These are phyloP conservation scores for Actinomortierella wolfii DNA, from an alignment of 371 early-diverging fungal species.

Conservation along the genomic window DNA sequence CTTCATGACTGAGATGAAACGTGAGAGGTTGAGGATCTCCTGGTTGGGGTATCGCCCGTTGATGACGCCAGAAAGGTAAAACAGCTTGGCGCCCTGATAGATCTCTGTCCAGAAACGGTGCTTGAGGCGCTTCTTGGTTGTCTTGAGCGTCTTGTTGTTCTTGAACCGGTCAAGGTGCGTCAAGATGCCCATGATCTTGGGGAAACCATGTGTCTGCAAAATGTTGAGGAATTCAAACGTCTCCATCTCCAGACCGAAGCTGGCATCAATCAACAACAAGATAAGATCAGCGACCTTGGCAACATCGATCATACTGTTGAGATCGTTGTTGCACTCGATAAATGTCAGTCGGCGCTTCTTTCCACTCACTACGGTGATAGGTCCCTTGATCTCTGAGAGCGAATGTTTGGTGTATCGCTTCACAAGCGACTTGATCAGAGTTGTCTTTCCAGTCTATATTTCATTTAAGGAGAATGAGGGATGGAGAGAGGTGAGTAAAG, in stretches of 20 bases:
- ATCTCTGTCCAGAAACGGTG: slow-evolving; percentile 99
- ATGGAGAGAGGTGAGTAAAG: background rate
- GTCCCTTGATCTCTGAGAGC: slow-evolving; percentile 90
- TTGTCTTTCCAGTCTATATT: slow-evolving; percentile 88
- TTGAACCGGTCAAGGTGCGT: slow-evolving; percentile 95
- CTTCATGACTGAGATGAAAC: slow-evolving; percentile 98
- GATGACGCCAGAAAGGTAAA: slow-evolving; percentile 94
- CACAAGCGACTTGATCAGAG: slow-evolving; percentile 93
- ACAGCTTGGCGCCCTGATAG: slow-evolving; percentile 96
- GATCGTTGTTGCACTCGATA: slow-evolving; percentile 95
- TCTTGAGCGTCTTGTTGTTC: slow-evolving; percentile 86
- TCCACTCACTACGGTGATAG: slow-evolving; percentile 94
- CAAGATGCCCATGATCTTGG: slow-evolving; percentile 96
- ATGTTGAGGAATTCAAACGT: slow-evolving; percentile 99
- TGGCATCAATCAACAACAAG: slow-evolving; percentile 94
- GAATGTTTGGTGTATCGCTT: slow-evolving; percentile 95
- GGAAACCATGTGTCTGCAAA: slow-evolving; percentile 97
- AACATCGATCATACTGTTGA: slow-evolving; percentile 97
- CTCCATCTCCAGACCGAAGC: slow-evolving; percentile 99
- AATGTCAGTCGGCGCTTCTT: slow-evolving; percentile 96
- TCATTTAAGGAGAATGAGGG: too few relatives aligned
- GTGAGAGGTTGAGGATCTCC: slow-evolving; percentile 91
- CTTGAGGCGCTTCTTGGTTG: slow-evolving; percentile 93
- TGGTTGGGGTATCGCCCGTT: slow-evolving; percentile 91
- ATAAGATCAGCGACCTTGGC: slow-evolving; percentile 98